Evolutionary conservation across 441 rosid species (phyloP).

Genomic region (Metrosideros polymorpha): DNA sequence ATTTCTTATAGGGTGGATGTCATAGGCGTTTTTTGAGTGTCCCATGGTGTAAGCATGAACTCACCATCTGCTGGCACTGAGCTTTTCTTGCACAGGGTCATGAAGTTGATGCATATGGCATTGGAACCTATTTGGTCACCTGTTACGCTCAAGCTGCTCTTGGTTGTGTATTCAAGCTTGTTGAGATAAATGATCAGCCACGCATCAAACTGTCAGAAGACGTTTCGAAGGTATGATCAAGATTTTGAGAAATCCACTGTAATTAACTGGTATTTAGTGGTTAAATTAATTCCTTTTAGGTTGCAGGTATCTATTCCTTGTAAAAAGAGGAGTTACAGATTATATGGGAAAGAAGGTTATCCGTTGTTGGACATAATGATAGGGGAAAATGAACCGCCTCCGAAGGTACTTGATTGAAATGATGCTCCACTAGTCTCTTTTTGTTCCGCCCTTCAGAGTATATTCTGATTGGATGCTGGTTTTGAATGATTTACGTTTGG

Average conservation of each 20-base stretch:
- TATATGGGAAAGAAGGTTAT: conserved; percentile 80
- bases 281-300: conserved; percentile 1
- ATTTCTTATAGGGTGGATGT: not conserved
- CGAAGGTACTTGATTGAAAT: conserved; percentile 38
- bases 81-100: conserved; percentile 52
- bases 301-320: conserved; percentile 90
- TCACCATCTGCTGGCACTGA: not conserved
- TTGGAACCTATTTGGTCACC: conserved; percentile 86
- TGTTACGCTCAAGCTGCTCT: conserved; percentile 89
- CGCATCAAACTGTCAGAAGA: conserved; percentile 97
- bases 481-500: not conserved
- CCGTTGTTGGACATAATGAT: conserved; percentile 94
- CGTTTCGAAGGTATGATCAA: conserved; percentile 66
- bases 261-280: not conserved
- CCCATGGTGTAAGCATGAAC: not conserved
- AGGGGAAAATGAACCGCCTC: conserved; percentile 83
- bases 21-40: not conserved
- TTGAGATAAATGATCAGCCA: conserved; percentile 83
- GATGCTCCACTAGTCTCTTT: not conserved
- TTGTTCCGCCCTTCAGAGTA: not conserved
- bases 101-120: conserved; percentile 88
- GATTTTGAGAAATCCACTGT: not conserved
- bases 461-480: not conserved
- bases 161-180: conserved; percentile 96
- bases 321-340: conserved; percentile 66